Base-by-base conservation (phyloP, 306 rosid species). In the Gastrolobium villosum region DNA sequence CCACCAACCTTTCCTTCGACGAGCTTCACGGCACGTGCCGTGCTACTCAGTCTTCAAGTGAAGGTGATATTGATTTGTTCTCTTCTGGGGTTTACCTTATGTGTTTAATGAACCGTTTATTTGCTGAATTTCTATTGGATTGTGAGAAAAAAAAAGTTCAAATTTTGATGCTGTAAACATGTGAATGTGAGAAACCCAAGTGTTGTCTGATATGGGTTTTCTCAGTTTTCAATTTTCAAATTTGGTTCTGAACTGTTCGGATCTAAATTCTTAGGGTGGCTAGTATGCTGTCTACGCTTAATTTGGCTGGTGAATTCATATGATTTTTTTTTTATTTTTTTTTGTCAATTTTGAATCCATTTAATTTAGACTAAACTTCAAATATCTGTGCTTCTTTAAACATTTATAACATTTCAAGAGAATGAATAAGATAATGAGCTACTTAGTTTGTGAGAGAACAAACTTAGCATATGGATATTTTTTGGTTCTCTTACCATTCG, bases 401-500 rank as follows among this genome's bases (percentile, higher is more conserved):
- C 2, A 1, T 36, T 36, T 80, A 15, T 28, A 55, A 43, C 52
- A 64, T 5, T 31, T 37, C 3, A 50, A 64, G 54, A 5, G 40
- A 48, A 50, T 28, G 71, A 35, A 7, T 11, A 45, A 59, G 35
- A 34, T 71, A 52, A 64, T 1, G 31, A 67, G 28, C 10, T 57
- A 35, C 6, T 44, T 7, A 14, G 50, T 48, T 60, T 7, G 91
- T 79, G 77, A 88, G 60, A 49, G 74, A 69, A 30, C 7, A 32
- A 10, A 68, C 55, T 11, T 49, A 45, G 31, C 44, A 48, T 26
- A 45, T 74, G 70, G 75, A 87, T 86, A 64, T 82, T 80, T 50
- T 34, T 55, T 70, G 26, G 26, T 20, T 20, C 26, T 70, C 56
- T n/a, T 77, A 87, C 75, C 0, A 83, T 86, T 72, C 81, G 86